Evolutionary conservation across 129 eudicot genomes (phyloP).

Genomic region (Tagetes patula): DNA sequence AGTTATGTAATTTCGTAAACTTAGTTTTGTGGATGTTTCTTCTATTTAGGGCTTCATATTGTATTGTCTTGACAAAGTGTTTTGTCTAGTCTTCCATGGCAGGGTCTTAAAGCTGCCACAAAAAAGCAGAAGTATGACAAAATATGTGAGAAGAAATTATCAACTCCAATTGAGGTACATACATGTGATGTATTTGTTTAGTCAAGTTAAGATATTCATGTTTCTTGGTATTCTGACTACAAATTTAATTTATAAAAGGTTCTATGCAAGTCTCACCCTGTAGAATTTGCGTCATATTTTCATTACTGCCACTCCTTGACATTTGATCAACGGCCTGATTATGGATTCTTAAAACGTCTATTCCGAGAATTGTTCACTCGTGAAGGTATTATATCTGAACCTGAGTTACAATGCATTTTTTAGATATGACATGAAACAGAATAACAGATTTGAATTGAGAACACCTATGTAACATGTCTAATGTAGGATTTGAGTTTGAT

Average conservation of each 20-base stretch:
- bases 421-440: neutral
- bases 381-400: slow-evolving; percentile 57
- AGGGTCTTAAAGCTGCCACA: slow-evolving; percentile 98
- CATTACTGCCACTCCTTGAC: slow-evolving; percentile 98
- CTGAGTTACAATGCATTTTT: neutral
- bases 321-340: slow-evolving; percentile 97
- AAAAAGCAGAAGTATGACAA: slow-evolving; percentile 98
- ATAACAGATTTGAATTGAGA: slow-evolving; percentile 15
- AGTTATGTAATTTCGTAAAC: neutral
- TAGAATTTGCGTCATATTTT: slow-evolving; percentile 95
- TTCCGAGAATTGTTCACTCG: slow-evolving; percentile 94
- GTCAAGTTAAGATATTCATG: slow-evolving; percentile 3
- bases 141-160: slow-evolving; percentile 94
- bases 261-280: slow-evolving; percentile 95
- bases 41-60: neutral
- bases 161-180: slow-evolving; percentile 93
- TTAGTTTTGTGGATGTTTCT: slow-evolving; percentile 4
- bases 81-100: slow-evolving; percentile 90
- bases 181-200: slow-evolving; percentile 17
- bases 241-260: slow-evolving; percentile 47
- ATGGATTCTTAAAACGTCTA: slow-evolving; percentile 89
- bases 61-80: slow-evolving; percentile 28
- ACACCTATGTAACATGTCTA: slow-evolving; percentile 2
- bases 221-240: slow-evolving; percentile 9
- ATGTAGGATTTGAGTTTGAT: slow-evolving; percentile 85